Percentiles rank a stretch among this genome's conserved stretches.
phyloP scores from a whole-genome alignment of 495 filamentous ascomycete species.

The Cryomyces antarcticus region DNA sequence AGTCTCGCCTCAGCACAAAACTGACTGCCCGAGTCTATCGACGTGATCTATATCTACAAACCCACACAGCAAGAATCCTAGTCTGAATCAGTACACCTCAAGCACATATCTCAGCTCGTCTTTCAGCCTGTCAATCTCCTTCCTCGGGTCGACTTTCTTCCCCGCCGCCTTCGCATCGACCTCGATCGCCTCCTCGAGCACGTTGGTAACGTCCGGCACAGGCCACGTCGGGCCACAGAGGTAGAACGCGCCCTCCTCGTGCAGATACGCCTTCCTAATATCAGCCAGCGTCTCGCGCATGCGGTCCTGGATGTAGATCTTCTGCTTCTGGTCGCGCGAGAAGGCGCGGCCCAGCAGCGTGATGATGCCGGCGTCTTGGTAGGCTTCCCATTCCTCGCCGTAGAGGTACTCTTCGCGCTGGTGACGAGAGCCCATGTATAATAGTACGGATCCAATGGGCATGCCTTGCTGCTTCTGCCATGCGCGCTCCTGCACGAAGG shows the following conservation, averaged over 20 bases:
- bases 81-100: conserved; percentile 53
- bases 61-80: too few relatives aligned
- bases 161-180: conserved; percentile 37
- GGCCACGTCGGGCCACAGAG: conserved; percentile 97
- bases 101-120: conserved; percentile 84
- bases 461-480: conserved; percentile 91
- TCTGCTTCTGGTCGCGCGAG: conserved; percentile 88
- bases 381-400: conserved; percentile 98
- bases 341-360: conserved; percentile 87
- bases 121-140: conserved; percentile 94
- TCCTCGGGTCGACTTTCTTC: conserved; percentile 58
- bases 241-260: conserved; percentile 82
- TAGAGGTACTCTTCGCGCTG: conserved; percentile 98
- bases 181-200: conserved; percentile 80
- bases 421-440: conserved; percentile 94
- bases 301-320: conserved; percentile 98
- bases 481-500: conserved; percentile 93
- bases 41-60: too few relatives aligned
- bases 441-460: conserved; percentile 76
- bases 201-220: conserved; percentile 90
- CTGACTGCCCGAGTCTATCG: too few relatives aligned
- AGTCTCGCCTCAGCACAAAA: too few relatives aligned
- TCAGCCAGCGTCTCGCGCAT: conserved; percentile 80
- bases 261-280: conserved; percentile 74
- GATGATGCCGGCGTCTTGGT: conserved; percentile 84